phyloP scores from a whole-genome alignment of 1,139 yeast species.

The Hyphopichia pseudoburtonii region DNA sequence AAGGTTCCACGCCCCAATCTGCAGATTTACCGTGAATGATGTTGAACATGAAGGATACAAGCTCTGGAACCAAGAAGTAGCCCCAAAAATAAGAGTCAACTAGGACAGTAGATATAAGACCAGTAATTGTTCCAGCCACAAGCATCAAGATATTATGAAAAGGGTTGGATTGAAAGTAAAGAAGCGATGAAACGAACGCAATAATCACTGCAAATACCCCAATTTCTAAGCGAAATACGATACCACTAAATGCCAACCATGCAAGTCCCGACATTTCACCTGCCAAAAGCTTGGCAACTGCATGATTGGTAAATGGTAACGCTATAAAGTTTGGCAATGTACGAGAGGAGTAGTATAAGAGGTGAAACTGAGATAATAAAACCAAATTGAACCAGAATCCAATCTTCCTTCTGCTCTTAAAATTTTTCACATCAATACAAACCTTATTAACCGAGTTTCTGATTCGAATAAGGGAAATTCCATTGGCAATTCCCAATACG shows the following conservation, averaged over 20 bases:
- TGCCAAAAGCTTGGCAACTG: conserved; percentile 49
- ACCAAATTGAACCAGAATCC: conserved; percentile 64
- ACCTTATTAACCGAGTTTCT: conserved; percentile 26
- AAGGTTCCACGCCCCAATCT: conserved; percentile 86
- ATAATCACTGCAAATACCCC: conserved; percentile 52
- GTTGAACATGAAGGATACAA: conserved; percentile 70
- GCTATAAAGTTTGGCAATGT: conserved; percentile 87
- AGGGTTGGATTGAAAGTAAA: conserved; percentile 47
- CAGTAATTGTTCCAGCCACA: conserved; percentile 54
- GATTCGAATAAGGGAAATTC: conserved; percentile 24
- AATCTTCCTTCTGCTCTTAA: conserved; percentile 21
- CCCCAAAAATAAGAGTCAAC: conserved; percentile 85
- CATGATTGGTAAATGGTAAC: conserved; percentile 66
- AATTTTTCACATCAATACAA: conserved; percentile 20
- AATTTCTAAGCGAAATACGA: conserved; percentile 74
- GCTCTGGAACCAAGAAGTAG: conserved; percentile 60
- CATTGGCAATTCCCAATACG: conserved; percentile 54
- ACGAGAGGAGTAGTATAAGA: conserved; percentile 73
- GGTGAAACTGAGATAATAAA: conserved; percentile 70
- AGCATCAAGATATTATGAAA: conserved; percentile 37
- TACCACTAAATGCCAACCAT: conserved; percentile 61
- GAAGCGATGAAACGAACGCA: conserved; percentile 42
- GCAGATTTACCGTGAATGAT: conserved; percentile 69
- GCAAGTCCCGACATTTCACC: conserved; percentile 58
- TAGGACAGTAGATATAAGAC: conserved; percentile 45